phyloP scores from a whole-genome alignment of 768 basidiomycete genomes.

The Cytidiella melzeri region DNA sequence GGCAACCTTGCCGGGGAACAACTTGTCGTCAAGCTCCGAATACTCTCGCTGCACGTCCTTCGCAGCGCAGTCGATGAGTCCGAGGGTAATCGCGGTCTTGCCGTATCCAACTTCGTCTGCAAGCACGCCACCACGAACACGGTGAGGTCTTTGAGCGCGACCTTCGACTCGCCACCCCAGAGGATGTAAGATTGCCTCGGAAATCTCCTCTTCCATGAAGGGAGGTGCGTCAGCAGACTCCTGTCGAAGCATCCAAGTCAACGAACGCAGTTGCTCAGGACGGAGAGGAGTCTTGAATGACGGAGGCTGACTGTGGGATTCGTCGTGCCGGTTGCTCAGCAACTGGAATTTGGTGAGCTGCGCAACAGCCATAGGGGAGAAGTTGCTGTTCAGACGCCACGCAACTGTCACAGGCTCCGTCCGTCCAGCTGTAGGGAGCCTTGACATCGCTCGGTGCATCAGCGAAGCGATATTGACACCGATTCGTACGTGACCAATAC shows the following conservation, averaged over 20 bases:
- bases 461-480: conserved; percentile 87
- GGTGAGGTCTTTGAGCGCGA: conserved; percentile 70
- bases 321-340: conserved; percentile 69
- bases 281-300: conserved; percentile 72
- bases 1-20: conserved; percentile 57
- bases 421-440: conserved; percentile 51
- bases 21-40: conserved; percentile 34
- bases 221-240: conserved; percentile 59
- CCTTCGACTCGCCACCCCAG: conserved; percentile 95
- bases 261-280: conserved; percentile 81
- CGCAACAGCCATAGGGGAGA: conserved; percentile 51
- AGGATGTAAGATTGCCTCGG: conserved; percentile 80
- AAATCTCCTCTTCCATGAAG: conserved; percentile 92
- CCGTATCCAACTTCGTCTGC: conserved; percentile 97
- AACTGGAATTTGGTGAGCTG: conserved; percentile 62
- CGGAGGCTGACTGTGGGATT: conserved; percentile 69
- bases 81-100: conserved; percentile 93
- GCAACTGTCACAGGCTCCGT: conserved; percentile 47
- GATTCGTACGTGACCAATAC: conserved; percentile 67
- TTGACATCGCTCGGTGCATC: conserved; percentile 78
- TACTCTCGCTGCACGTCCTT: conserved; percentile 55
- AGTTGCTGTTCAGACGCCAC: conserved; percentile 79
- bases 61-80: conserved; percentile 70
- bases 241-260: conserved; percentile 88
- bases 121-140: conserved; percentile 81